Percentiles rank a stretch among this genome's conserved stretches.
These are phyloP conservation scores for Incumbomyces delicatus DNA, from an alignment of 2,329 filamentous ascomycete genomes.

Conservation along the genomic window DNA sequence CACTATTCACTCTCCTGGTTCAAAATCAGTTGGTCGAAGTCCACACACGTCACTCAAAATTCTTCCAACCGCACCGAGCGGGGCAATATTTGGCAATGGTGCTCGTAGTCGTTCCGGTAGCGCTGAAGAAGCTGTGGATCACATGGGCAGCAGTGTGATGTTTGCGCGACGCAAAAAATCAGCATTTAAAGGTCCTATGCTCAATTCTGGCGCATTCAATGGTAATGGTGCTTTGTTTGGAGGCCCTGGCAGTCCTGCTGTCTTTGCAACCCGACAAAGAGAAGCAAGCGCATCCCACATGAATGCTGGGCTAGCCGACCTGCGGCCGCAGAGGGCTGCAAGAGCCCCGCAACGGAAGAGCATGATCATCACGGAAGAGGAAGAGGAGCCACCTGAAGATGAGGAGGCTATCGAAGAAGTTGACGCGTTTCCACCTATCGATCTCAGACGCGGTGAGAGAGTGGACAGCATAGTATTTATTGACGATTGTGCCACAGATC, in stretches of 20 bases:
- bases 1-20: constrained; percentile 59
- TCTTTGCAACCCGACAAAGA: constrained; percentile 18
- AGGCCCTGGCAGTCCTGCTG: constrained; percentile 27
- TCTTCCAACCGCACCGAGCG: constrained; percentile 78
- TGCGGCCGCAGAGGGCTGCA: constrained; percentile 13
- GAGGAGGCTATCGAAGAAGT: constrained; percentile 29
- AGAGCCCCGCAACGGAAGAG: constrained; percentile 21
- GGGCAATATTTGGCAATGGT: constrained; percentile 68
- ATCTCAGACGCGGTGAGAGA: constrained; percentile 16
- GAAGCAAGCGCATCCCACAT: constrained; percentile 23
- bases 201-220: constrained; percentile 28
- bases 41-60: constrained; percentile 91
- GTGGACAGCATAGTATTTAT: constrained; percentile 21
- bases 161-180: constrained; percentile 38
- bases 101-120: constrained; percentile 57
- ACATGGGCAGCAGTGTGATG: constrained; percentile 28
- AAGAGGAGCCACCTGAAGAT: constrained; percentile 26
- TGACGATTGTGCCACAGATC: constrained; percentile 10
- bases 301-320: constrained; percentile 14
- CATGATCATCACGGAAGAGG: constrained; percentile 30
- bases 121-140: constrained; percentile 6
- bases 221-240: constrained; percentile 18
- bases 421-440: constrained; percentile 17
- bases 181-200: constrained; percentile 36
- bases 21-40: constrained; percentile 56